These are phyloP conservation scores for Fomes fomentarius DNA, from an alignment of 1,284 basidiomycete genomes.

Conservation along the genomic window DNA sequence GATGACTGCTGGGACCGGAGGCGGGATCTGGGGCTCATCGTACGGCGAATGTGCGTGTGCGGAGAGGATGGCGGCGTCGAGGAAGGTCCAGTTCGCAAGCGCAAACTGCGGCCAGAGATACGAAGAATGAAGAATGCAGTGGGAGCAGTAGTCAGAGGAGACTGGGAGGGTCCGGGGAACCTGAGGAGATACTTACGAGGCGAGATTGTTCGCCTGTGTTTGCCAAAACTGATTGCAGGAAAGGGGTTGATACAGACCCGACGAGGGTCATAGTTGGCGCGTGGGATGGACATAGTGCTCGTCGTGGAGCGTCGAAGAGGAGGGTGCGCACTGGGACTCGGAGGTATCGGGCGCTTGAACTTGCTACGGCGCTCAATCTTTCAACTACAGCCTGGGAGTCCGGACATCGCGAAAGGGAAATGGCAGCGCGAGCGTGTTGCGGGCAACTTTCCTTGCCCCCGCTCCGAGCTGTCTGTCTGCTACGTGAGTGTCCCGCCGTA, in stretches of 20 bases:
- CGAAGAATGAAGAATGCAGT: background rate
- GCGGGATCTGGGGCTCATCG: constrained; percentile 68
- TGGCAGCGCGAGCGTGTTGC: constrained; percentile 42
- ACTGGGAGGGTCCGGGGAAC: constrained; percentile 1
- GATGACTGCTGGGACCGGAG: constrained; percentile 53
- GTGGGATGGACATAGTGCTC: constrained; percentile 62
- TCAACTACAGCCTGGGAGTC: too few species aligned
- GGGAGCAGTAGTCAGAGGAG: background rate
- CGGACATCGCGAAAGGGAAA: constrained; percentile 34
- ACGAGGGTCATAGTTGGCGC: constrained; percentile 85
- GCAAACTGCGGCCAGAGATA: constrained; percentile 72
- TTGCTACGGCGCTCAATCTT: too few species aligned
- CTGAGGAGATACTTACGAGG: constrained; percentile 63
- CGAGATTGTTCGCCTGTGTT: constrained; percentile 77
- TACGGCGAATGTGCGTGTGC: constrained; percentile 77
- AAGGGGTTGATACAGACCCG: constrained; percentile 82
- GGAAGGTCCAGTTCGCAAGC: constrained; percentile 93
- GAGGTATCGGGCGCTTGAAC: too few species aligned
- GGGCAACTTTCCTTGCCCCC: constrained; percentile 42
- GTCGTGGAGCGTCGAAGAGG: background rate
- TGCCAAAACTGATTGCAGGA: constrained; percentile 63
- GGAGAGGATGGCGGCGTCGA: constrained; percentile 92
- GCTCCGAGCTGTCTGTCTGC: constrained; percentile 40
- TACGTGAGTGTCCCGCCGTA: constrained; percentile 33
- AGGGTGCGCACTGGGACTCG: too few species aligned